Base-by-base conservation (phyloP, 805 yeast genomes). In the Priceomyces carsonii region DNA sequence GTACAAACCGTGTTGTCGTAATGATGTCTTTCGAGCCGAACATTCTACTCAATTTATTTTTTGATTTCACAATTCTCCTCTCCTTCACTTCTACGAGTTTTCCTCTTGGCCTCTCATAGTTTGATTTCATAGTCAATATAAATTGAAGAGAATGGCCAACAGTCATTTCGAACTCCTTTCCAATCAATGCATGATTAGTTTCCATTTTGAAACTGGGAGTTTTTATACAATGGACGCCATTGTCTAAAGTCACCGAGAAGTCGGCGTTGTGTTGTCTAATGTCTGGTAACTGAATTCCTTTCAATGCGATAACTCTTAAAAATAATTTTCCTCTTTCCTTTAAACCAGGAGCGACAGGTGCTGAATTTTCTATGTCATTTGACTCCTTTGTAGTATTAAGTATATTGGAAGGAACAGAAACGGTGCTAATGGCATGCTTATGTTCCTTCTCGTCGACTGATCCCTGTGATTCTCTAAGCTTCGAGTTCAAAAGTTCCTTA, bases 91-190 rank as follows among this genome's bases (percentile, higher is more conserved):
- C 90, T 27, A 71, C 74, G 29, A 77, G 61, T 29, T 71, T 73
- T 29, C 70, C 75, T 26, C 65, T 54, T 18, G 74, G 73, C 47
- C 70, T 69, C 18, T 71, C 66, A 51, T 81, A 82, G 8, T 68
- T 63, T 33, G 87, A 71, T 62, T 85, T 87, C 59, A 89, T 60
- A 0, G 96, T 88, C 29, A 90, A 58, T 25, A 80, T 73, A 28
- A 90, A 66, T 42, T 83, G 84, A 17, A 83, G 66, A 3, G 72
- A 63, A 12, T 73, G 77, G 13, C 75, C 79, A 17, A 83, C 83
- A 3, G 81, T 69, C 44, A 83, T 63, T 57, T 88, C 96, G 55
- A 87, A 87, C 51, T 90, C 96, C 51, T 85, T 87, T 31, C 73
- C 73, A 34, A 86, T 61, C 8, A 61, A 40, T 22, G 71, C 59